Base-by-base conservation (phyloP, 2,329 filamentous ascomycete species). In the Fusarium chaquense region DNA sequence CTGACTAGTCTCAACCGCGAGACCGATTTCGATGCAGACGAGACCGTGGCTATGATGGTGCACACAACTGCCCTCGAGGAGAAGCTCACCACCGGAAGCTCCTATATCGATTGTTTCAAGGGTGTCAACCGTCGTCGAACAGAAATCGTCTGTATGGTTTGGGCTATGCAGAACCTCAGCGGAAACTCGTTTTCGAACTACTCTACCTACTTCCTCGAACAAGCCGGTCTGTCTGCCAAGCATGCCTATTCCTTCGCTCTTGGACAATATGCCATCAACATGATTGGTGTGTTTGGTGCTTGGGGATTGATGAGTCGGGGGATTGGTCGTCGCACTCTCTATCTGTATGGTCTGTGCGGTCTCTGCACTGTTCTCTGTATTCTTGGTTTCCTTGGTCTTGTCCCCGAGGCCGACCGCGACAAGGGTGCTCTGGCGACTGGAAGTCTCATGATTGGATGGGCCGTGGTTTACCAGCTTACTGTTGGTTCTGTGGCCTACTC, bases 401-500 rank as follows among this genome's bases (percentile, higher is more conserved):
- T 93, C 0, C 89, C 90, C 0, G 82, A 86, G 0, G 74, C 80
- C 0, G 84, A 93, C 71, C 83, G 86, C 3, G 77, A 86, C 38
- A 79, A 88, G 70, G 89, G 86, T 0, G 91, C 91, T 5, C 83
- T 95, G 61, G 93, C 93, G 2, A 96, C 93, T 0, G 93, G 93
- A 24, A 87, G 87, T 63, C 91, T 97, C 77, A 94, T 97, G 91
- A 84, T 96, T 33, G 80, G 90, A 58, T 96, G 91, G 91, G 91
- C 94, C 1, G 82, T 96, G 35, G 87, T 91, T 72, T 97, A 97
- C 80, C 93, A 97, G 78, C 84, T 95, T 44, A 92, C 92, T 0
- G 93, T 97, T 50, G 94, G 94, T 33, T 96, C 94, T 0, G 93
- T 97, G 8, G 93, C 91, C 79, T 97, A 97, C 81, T 96, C 93